These are phyloP conservation scores for Chalaropsis ovoidea DNA, from an alignment of 2,329 filamentous ascomycete species.

Conservation along the genomic window DNA sequence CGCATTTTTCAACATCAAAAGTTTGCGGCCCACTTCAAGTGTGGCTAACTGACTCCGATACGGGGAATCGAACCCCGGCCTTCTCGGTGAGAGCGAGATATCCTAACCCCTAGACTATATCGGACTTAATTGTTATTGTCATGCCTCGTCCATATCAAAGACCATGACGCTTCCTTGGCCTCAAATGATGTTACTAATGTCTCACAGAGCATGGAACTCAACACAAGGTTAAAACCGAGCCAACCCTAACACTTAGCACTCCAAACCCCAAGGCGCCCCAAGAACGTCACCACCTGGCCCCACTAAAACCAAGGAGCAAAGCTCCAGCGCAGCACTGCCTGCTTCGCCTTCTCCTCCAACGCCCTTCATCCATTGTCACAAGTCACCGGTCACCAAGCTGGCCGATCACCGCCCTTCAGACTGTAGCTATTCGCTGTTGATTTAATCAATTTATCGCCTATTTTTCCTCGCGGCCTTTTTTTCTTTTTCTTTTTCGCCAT, in stretches of 20 bases:
- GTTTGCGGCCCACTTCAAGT: too few relatives aligned
- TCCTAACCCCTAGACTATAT: conserved; percentile 21
- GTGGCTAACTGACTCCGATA: conserved; percentile 24
- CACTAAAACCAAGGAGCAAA: conserved; percentile 9
- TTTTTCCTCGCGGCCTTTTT: background rate
- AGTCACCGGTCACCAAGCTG: background rate
- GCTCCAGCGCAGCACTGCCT: conserved; percentile 7
- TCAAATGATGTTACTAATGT: too few relatives aligned
- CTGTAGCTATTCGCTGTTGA: background rate
- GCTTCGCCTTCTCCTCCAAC: background rate
- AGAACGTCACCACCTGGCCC: conserved; percentile 2
- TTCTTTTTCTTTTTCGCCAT: background rate
- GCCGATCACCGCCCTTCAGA: background rate
- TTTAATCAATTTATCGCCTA: background rate
- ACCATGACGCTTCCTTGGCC: background rate
- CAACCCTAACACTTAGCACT: background rate
- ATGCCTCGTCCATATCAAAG: background rate
- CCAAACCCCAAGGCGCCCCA: background rate
- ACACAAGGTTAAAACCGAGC: background rate
- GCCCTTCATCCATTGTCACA: background rate
- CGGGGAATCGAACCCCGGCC: conserved; percentile 29
- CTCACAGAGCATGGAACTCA: too few relatives aligned
- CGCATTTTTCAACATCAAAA: too few relatives aligned
- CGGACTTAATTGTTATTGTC: background rate
- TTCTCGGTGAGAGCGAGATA: conserved; percentile 25